Evolutionary conservation across 1,284 basidiomycete species (phyloP).

Genomic region (Ganoderma lucidum): DNA sequence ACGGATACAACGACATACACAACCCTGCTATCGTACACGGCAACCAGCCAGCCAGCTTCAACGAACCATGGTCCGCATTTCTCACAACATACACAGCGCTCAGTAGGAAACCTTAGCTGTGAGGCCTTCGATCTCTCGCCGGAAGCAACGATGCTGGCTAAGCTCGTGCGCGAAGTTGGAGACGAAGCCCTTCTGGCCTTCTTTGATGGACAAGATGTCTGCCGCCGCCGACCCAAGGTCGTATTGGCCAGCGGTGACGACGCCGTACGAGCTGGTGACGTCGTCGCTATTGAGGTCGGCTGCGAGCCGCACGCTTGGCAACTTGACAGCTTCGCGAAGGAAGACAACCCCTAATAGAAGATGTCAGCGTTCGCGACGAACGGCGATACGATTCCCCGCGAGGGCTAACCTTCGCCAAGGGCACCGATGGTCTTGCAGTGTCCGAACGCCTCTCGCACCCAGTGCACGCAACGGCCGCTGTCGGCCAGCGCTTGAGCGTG

Average conservation of each 20-base stretch:
- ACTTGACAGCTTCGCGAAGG: conserved; percentile 53
- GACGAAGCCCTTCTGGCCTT: conserved; percentile 59
- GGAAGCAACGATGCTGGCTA: conserved; percentile 69
- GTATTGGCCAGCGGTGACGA: conserved; percentile 66
- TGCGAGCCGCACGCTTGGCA: conserved; percentile 55
- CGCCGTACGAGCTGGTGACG: conserved; percentile 63
- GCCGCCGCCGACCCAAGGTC: conserved; percentile 46
- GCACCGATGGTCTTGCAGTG: conserved; percentile 84
- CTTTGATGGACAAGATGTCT: conserved; percentile 54
- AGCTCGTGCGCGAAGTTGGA: conserved; percentile 66
- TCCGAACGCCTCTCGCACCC: conserved; percentile 81
- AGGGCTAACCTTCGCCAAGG: conserved; percentile 62
- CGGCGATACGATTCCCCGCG: not conserved
- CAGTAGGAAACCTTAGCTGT: conserved; percentile 63
- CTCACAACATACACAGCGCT: conserved; percentile 21
- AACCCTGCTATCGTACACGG: not conserved
- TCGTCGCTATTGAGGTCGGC: conserved; percentile 44
- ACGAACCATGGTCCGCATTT: not conserved
- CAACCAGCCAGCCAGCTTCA: not conserved
- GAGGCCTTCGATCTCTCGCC: conserved; percentile 67
- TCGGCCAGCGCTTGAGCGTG: conserved; percentile 59
- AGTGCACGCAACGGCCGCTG: conserved; percentile 71
- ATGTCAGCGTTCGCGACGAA: not conserved
- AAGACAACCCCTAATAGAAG: conserved; percentile 52
- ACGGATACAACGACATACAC: not conserved